Percentiles rank a stretch among this genome's conserved stretches.
Conservation (phyloP, 2,329 filamentous ascomycete genomes). For the Chaetomiaceae sp. region DNA sequence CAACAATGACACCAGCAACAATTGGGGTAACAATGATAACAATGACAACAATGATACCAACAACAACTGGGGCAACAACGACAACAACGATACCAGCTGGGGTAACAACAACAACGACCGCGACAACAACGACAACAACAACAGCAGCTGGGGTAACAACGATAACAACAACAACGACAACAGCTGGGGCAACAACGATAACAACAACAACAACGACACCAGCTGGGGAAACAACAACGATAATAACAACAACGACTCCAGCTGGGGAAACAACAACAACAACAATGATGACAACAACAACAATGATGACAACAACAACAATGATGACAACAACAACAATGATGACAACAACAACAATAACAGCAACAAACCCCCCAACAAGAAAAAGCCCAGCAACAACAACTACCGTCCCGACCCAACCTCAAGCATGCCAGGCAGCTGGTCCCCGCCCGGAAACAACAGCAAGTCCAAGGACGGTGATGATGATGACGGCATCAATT, state of each 20-base stretch:
- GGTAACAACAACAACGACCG: background rate
- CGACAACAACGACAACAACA: background rate
- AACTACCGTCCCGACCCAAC: background rate
- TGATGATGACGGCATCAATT: background rate
- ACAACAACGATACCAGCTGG: background rate
- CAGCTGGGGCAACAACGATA: background rate
- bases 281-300: background rate
- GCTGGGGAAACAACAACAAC: background rate
- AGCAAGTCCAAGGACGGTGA: background rate
- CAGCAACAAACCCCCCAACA: background rate
- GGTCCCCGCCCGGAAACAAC: background rate
- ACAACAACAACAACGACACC: background rate
- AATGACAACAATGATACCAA: background rate
- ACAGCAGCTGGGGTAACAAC: background rate
- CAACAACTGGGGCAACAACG: background rate
- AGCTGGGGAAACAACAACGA: background rate
- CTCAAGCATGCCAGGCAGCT: constrained; percentile 10
- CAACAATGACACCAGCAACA: constrained; percentile 6
- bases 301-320: background rate
- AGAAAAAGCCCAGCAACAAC: background rate
- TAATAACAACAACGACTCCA: background rate
- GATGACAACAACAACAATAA: background rate
- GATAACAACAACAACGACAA: background rate
- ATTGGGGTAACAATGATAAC: background rate
- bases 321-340: background rate